Evolutionary conservation across 441 rosid species (phyloP), one percentile per base, ranked within the genome.

Genomic region (Erysimum pusillum): DNA sequence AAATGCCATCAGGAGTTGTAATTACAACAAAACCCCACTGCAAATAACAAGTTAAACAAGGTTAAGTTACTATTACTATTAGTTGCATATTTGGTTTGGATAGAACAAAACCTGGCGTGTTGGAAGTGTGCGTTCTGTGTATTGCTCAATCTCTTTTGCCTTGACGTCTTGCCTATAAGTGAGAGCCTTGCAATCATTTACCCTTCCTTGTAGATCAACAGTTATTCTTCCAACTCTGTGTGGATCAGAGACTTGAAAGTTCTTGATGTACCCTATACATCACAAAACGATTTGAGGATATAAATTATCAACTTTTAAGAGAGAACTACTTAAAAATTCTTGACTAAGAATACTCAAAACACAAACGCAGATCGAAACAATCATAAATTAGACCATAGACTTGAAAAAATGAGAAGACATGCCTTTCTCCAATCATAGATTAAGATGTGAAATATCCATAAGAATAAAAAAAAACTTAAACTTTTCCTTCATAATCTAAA

Each of bases 11-110:
- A 2, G 97, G 97, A 70, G 99, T 91, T 51, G 98, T 88, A 68
- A 96, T 77, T 25, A 93, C 95, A 56, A 93, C 92, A 80, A 89
- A 96, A 76, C 98, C 99, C 97, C 97, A 96, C 99, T 93, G 88
- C 69, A 81, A 6, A 41, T 15, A 49, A 64, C 64, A 69, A 65
- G 3, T 13, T 36, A 63, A 66, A 11, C 57, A 58, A 39, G 52
- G n/a, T 63, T 32, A 74, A 25, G 18, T 9, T 9, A n/a, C 36
- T 36, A 61, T 32, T 32, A n/a, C 39, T 36, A 22, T 22, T 20
- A 56, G 38, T 10, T 9, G 53, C 17, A 14, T 20, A 67, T 6
- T 28, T 28, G 31, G 31, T 3, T 28, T 32, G 1, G 6, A 17
- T 60, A 32, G 2, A 31, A 12, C 22, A 20, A 6, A 5, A 92